A percentile compares a stretch with the other conserved stretches of the same genome.
phyloP scores from a whole-genome alignment of 1,284 basidiomycete species.

The Rhodotorula mucilaginosa region DNA sequence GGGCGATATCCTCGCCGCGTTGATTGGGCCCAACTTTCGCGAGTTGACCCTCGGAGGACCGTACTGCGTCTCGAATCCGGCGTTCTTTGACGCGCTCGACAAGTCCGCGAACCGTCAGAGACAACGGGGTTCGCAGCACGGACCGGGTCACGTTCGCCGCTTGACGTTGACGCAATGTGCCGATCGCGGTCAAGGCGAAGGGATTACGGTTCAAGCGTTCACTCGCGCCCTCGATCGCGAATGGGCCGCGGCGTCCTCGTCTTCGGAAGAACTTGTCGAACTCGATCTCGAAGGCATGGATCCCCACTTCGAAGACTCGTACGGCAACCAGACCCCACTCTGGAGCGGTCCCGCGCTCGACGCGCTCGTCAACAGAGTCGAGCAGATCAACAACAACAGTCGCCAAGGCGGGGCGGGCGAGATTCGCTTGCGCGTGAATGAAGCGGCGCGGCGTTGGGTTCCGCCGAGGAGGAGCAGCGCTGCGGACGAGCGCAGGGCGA shows the following conservation, averaged over 20 bases:
- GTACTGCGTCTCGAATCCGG: background rate
- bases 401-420: too few species aligned
- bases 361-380: too few species aligned
- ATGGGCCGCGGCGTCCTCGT: background rate
- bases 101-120: background rate
- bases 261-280: background rate
- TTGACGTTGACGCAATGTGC: background rate
- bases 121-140: background rate
- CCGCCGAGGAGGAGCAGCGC: too few species aligned
- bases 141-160: background rate
- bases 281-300: background rate
- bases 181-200: background rate
- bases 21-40: background rate
- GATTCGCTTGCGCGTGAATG: too few species aligned
- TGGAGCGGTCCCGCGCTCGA: too few species aligned
- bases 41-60: slow-evolving; percentile 14
- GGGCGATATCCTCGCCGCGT: slow-evolving; percentile 2
- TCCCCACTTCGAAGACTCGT: background rate
- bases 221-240: background rate
- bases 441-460: too few species aligned
- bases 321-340: too few species aligned
- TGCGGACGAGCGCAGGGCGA: too few species aligned
- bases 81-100: background rate
- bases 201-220: background rate
- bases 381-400: too few species aligned